Evolutionary conservation across 108 stramenopile species (phyloP), one percentile per base, ranked within the genome.

Genomic region (Discostella stelligeroides): DNA sequence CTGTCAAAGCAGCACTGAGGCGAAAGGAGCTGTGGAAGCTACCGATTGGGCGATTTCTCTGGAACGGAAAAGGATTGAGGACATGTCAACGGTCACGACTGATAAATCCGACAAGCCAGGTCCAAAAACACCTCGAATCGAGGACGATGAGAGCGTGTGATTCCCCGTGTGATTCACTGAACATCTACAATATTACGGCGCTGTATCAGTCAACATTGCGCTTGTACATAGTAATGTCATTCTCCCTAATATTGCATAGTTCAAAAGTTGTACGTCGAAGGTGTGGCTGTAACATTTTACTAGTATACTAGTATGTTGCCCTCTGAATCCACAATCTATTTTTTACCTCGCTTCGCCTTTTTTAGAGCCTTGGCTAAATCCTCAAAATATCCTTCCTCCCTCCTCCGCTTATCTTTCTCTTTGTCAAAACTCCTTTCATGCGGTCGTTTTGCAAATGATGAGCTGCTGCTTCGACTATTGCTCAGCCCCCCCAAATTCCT

Each of bases 11-110:
- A 86, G 82, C 40, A 47, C 18, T 53, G 15, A 20, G 18, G 43
- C 65, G 43, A 34, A 70, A 53, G 87, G 72, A 34, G 91, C 91
- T 0, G 79, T 69, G 13, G 82, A 86, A 40, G 91, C 91, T 29
- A 87, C 92, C 0, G 89, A 90, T 73, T 90, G 89, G 89, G 92
- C 89, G 18, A 93, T 93, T 57, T 83, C 84, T 56, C 72, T 93
- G 10, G 60, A 63, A 30, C 71, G 51, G 25, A 55, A 55, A 55
- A 55, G 49, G 49, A 50, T 50, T 2, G 54, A 55, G 29, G 54
- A 55, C 9, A 12, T 11, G 0, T 2, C 21, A 20, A 11, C 10
- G 12, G 14, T 27, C 13, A 11, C 54, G 7, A 28, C 29, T 29
- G 54, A 50, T 50, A 18, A 67, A 67, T 54, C 7, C 9, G 38